Conservation (phyloP, 1,139 yeast species). For the Pichia sp. region DNA sequence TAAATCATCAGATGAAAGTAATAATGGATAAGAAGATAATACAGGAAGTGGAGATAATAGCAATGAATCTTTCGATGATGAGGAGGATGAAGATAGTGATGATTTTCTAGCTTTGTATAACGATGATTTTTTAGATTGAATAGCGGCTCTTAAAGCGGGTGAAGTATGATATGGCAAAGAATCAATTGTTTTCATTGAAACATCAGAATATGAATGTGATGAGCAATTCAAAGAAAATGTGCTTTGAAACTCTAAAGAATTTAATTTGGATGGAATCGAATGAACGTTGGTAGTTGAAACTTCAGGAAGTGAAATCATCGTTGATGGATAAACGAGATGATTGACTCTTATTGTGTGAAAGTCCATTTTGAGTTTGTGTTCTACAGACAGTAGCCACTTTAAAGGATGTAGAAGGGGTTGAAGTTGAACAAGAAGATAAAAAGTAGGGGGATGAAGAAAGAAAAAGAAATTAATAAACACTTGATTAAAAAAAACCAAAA, state of each 20-base stretch:
- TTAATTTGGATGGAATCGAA: not conserved
- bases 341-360: no score
- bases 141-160: conserved; percentile 21
- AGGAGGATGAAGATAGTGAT: no score
- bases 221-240: no score
- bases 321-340: not conserved
- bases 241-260: no score
- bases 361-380: no score
- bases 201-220: not conserved
- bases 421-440: no score
- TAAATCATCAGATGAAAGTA: no score
- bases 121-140: conserved; percentile 9
- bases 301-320: not conserved
- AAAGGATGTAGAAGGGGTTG: no score
- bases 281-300: not conserved
- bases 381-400: no score
- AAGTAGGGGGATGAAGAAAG: no score
- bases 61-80: conserved; percentile 1
- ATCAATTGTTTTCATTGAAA: not conserved
- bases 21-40: not conserved
- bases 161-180: not conserved
- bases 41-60: not conserved
- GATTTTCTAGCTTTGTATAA: conserved; percentile 5
- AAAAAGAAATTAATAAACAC: no score
- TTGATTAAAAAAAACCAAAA: no score